These are phyloP conservation scores for Elongisporangium prolatum DNA, from an alignment of 352 stramenopile species.

Conservation along the genomic window DNA sequence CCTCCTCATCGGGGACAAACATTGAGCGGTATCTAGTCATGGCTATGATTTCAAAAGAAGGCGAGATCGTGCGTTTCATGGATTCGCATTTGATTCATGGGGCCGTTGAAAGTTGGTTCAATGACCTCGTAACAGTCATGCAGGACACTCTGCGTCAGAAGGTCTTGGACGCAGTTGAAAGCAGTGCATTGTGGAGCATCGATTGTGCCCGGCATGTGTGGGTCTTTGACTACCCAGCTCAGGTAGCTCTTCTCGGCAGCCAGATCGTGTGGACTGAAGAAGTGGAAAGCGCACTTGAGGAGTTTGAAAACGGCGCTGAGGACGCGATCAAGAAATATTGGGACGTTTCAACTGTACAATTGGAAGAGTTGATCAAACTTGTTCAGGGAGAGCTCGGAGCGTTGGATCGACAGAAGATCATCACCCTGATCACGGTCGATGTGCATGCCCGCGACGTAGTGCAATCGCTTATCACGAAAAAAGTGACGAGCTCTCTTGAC, in stretches of 20 bases:
- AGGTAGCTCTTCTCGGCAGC: conserved; percentile 82
- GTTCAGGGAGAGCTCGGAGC: conserved; percentile 79
- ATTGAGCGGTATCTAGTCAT: conserved; percentile 69
- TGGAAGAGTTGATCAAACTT: conserved; percentile 92
- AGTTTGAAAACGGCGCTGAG: conserved; percentile 93
- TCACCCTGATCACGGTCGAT: conserved; percentile 97
- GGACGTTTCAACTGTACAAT: conserved; percentile 86
- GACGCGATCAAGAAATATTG: conserved; percentile 94
- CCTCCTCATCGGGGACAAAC: conserved; percentile 8
- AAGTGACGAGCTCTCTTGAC: conserved; percentile 87
- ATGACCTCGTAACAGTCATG: conserved; percentile 93
- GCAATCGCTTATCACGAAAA: conserved; percentile 89
- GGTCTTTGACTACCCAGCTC: conserved; percentile 89
- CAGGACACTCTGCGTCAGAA: conserved; percentile 80
- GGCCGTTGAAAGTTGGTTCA: conserved; percentile 92
- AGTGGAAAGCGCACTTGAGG: conserved; percentile 87
- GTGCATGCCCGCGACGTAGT: conserved; percentile 95
- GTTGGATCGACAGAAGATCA: conserved; percentile 90
- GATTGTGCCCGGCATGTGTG: conserved; percentile 79
- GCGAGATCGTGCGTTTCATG: conserved; percentile 84
- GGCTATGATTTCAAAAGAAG: conserved; percentile 95
- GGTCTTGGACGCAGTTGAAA: conserved; percentile 91
- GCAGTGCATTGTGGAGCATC: conserved; percentile 89
- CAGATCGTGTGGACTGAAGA: conserved; percentile 95
- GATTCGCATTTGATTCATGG: conserved; percentile 81